phyloP scores from a whole-genome alignment of 2,329 filamentous ascomycete species.

The Pseudocercospora musae region DNA sequence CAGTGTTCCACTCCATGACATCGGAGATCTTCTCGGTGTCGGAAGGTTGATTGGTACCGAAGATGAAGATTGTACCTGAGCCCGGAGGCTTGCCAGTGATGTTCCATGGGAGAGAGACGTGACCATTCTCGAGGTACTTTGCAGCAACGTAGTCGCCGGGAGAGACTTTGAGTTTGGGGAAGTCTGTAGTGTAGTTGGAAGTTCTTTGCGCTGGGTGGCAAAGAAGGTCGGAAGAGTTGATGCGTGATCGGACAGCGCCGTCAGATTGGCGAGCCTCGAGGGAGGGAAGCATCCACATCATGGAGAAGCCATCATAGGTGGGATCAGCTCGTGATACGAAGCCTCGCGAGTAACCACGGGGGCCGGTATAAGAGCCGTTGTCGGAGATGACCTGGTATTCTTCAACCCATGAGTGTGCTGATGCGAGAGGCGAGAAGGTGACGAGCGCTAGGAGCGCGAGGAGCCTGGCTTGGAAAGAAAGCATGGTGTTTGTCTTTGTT shows the following conservation, averaged over 20 bases:
- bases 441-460: slow-evolving; percentile 23
- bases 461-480: slow-evolving; percentile 8
- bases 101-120: slow-evolving; percentile 44
- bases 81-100: slow-evolving; percentile 43
- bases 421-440: slow-evolving; percentile 24
- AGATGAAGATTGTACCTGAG: slow-evolving; percentile 48
- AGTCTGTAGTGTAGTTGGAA: slow-evolving; percentile 50
- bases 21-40: slow-evolving; percentile 56
- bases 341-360: slow-evolving; percentile 71
- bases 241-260: slow-evolving; percentile 42
- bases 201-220: slow-evolving; percentile 63
- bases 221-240: slow-evolving; percentile 55
- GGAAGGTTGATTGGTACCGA: slow-evolving; percentile 48
- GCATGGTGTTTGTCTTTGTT: slow-evolving; percentile 9
- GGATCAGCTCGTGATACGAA: slow-evolving; percentile 58
- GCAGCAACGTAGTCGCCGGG: slow-evolving; percentile 49
- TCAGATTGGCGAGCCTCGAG: slow-evolving; percentile 31
- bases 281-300: slow-evolving; percentile 62
- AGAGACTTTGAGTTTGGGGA: slow-evolving; percentile 59
- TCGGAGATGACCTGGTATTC: slow-evolving; percentile 65
- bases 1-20: slow-evolving; percentile 77
- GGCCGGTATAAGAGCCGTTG: slow-evolving; percentile 70
- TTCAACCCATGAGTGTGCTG: slow-evolving; percentile 81
- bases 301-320: slow-evolving; percentile 56
- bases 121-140: slow-evolving; percentile 52